Evolutionary conservation across 768 basidiomycete genomes (phyloP).

Genomic region (Kwoniella europaea): DNA sequence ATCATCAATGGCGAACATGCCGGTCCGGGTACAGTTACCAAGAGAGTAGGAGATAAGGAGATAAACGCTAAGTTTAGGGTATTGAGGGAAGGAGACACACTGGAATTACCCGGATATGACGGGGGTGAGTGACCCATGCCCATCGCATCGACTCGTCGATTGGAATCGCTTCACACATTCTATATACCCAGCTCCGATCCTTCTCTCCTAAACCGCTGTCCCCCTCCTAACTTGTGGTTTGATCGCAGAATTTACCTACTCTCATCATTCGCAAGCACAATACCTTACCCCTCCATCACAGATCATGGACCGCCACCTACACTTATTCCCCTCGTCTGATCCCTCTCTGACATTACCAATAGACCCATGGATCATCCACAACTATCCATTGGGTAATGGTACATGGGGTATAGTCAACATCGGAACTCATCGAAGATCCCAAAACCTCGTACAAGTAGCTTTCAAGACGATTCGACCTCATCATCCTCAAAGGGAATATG

Average conservation of each 20-base stretch:
- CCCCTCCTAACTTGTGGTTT: too few relatives aligned
- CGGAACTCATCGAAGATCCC: constrained; percentile 1
- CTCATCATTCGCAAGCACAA: constrained; percentile 5
- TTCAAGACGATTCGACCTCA: constrained; percentile 28
- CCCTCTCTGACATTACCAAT: neutral
- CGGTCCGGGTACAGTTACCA: neutral
- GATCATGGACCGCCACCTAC: neutral
- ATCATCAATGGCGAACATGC: constrained; percentile 27
- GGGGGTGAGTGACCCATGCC: neutral
- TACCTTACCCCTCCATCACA: neutral
- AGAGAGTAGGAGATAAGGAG: constrained; percentile 1
- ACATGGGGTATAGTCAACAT: constrained; percentile 36
- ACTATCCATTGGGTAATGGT: constrained; percentile 37
- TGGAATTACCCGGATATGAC: constrained; percentile 16
- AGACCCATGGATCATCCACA: constrained; percentile 25
- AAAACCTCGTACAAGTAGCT: constrained; percentile 23
- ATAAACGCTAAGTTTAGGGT: constrained; percentile 15
- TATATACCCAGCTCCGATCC: too few relatives aligned
- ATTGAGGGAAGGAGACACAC: constrained; percentile 29
- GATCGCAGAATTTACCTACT: neutral
- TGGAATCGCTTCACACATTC: too few relatives aligned
- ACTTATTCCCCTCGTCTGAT: constrained; percentile 10
- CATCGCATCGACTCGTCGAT: too few relatives aligned
- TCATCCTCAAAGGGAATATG: neutral
- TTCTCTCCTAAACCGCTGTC: too few relatives aligned